Evolutionary conservation across 192 early-diverging fungal species (phyloP).

Genomic region (Coemansia sp.): DNA sequence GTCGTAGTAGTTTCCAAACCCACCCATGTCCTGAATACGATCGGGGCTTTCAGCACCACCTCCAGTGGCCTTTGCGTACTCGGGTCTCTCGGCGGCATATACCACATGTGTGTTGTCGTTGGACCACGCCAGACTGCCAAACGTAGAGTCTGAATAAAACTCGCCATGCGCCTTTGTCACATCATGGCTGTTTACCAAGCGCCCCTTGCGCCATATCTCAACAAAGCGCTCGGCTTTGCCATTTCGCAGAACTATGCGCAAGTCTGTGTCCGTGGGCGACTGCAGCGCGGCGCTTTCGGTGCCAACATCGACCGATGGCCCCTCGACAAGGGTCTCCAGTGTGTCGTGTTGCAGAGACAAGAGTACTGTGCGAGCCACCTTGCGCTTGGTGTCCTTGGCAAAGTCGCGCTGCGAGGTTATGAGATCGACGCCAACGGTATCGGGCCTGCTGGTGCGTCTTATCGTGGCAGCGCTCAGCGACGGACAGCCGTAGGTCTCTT

Average conservation of each 20-base stretch:
- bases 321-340: constrained; percentile 22
- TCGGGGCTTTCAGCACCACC: constrained; percentile 2
- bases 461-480: constrained; percentile 10
- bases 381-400: constrained; percentile 51
- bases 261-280: constrained; percentile 33
- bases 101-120: constrained; percentile 52
- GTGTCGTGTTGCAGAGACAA: constrained; percentile 20
- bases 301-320: constrained; percentile 31
- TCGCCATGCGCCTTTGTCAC: constrained; percentile 65
- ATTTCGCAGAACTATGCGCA: constrained; percentile 44
- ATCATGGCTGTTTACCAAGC: constrained; percentile 55
- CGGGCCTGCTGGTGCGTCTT: constrained; percentile 3
- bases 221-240: constrained; percentile 46
- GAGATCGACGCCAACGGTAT: constrained; percentile 24
- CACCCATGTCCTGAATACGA: neutral
- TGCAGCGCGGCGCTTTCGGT: constrained; percentile 22
- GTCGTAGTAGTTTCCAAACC: constrained; percentile 30
- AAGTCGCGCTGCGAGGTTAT: constrained; percentile 54
- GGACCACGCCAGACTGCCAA: constrained; percentile 65
- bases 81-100: constrained; percentile 67
- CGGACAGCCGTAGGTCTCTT: constrained; percentile 21
- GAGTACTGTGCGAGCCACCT: constrained; percentile 34
- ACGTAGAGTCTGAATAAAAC: constrained; percentile 68
- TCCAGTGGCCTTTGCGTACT: constrained; percentile 29
- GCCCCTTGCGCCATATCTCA: constrained; percentile 58